Evolutionary conservation across 73 alveolate species (phyloP).

Genomic region (Strombidium stylifer): DNA sequence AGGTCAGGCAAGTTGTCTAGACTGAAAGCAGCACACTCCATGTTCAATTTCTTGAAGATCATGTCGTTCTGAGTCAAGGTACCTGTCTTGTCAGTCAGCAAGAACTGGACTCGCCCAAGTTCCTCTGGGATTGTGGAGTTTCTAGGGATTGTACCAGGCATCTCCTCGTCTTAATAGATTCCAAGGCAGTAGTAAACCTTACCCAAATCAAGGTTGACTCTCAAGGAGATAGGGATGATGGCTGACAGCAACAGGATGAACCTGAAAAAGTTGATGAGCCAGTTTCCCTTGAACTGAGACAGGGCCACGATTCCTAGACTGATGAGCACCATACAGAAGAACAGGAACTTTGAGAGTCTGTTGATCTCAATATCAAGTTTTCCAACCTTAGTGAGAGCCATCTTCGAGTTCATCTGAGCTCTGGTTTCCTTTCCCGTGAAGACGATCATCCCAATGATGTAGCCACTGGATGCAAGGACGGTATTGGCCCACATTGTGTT

Average conservation of each 20-base stretch:
- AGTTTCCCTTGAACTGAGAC: constrained; percentile 70
- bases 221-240: constrained; percentile 88
- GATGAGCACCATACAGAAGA: constrained; percentile 70
- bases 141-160: constrained; percentile 89
- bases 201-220: constrained; percentile 92
- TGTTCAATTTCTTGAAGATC: constrained; percentile 78
- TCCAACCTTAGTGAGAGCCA: constrained; percentile 84
- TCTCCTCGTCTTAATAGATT: constrained; percentile 73
- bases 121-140: constrained; percentile 93
- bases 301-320: constrained; percentile 68
- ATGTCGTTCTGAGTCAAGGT: constrained; percentile 93
- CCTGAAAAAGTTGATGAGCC: constrained; percentile 75
- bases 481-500: constrained; percentile 96
- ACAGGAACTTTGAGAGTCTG: constrained; percentile 71
- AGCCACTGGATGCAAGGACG: constrained; percentile 82
- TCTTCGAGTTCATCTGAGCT: constrained; percentile 81
- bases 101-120: constrained; percentile 83
- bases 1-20: constrained; percentile 64
- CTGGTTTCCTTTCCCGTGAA: constrained; percentile 89
- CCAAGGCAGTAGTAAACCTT: constrained; percentile 73
- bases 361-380: constrained; percentile 80
- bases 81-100: constrained; percentile 94
- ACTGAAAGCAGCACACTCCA: constrained; percentile 75
- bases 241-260: constrained; percentile 77
- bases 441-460: constrained; percentile 76